These are phyloP conservation scores for Zanthoxylum bungeanum DNA, from an alignment of 345 rosid genomes.

Conservation along the genomic window DNA sequence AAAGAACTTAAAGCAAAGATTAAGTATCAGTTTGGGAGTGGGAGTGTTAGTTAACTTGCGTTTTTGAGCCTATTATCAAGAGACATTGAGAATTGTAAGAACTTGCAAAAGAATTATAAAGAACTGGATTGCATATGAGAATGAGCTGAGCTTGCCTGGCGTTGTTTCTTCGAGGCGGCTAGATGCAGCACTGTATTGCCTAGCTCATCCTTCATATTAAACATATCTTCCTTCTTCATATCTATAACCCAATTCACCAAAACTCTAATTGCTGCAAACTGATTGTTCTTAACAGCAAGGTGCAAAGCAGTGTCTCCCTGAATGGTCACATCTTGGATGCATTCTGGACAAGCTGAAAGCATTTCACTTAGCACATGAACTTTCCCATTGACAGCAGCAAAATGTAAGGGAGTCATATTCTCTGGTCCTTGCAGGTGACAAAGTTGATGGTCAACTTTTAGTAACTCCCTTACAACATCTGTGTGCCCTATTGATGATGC, in stretches of 20 bases:
- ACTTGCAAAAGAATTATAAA: too few species aligned
- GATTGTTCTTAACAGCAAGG: conserved; percentile 34
- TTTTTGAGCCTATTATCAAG: too few species aligned
- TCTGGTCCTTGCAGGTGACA: conserved; percentile 32
- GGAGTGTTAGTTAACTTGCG: too few species aligned
- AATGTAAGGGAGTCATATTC: conserved; percentile 39
- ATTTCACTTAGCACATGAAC: conserved; percentile 35
- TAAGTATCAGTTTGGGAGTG: too few species aligned
- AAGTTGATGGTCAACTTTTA: conserved; percentile 28
- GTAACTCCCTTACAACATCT: conserved; percentile 31
- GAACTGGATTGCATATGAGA: too few species aligned
- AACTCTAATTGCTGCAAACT: conserved; percentile 22
- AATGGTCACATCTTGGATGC: conserved; percentile 30
- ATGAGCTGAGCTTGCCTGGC: conserved; percentile 26
- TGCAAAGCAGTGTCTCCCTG: conserved; percentile 45
- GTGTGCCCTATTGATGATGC: conserved; percentile 41
- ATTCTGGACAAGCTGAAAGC: conserved; percentile 31
- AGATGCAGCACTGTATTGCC: too few species aligned
- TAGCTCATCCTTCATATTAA: conserved; percentile 39
- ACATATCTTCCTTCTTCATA: conserved; percentile 17
- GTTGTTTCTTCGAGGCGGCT: conserved; percentile 43
- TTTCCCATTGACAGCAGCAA: conserved; percentile 34
- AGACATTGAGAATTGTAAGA: too few species aligned
- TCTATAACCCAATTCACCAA: conserved; percentile 34
- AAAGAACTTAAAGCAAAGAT: not conserved